These are phyloP conservation scores for Brasenia schreberi DNA, from an alignment of 164 flowering plant species.

Conservation along the genomic window DNA sequence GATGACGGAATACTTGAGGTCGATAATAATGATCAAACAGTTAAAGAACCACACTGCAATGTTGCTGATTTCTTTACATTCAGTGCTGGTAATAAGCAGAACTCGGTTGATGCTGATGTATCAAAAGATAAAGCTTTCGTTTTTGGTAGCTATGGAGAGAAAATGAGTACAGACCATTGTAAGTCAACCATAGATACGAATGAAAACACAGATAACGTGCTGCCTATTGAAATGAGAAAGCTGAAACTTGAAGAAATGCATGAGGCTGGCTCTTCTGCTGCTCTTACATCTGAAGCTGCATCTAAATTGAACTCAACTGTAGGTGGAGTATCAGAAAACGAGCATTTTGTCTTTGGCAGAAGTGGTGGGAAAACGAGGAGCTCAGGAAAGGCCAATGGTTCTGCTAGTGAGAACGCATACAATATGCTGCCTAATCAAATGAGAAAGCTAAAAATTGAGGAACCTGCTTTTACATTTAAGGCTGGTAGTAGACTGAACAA, in stretches of 20 bases:
- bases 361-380: not conserved
- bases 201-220: slow-evolving; percentile 6
- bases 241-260: slow-evolving; percentile 13
- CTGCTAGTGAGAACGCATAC: slow-evolving; percentile 1
- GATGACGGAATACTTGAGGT: not conserved
- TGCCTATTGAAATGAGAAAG: slow-evolving; percentile 26
- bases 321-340: not conserved
- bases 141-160: slow-evolving; percentile 10
- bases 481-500: not conserved
- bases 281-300: not conserved
- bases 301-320: not conserved
- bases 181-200: not conserved
- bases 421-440: slow-evolving; percentile 20
- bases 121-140: slow-evolving; percentile 7
- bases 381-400: not conserved
- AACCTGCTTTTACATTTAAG: not conserved
- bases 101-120: slow-evolving; percentile 1
- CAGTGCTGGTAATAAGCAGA: not conserved
- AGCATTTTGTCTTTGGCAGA: slow-evolving; percentile 10
- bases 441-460: slow-evolving; percentile 23
- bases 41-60: not conserved
- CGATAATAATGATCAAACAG: not conserved
- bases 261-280: not conserved
- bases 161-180: slow-evolving; percentile 1
- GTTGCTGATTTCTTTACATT: no score